Evolutionary conservation across 2,329 filamentous ascomycete species (phyloP), one percentile per base, ranked within the genome.

Genomic region (Cercospora sp.): DNA sequence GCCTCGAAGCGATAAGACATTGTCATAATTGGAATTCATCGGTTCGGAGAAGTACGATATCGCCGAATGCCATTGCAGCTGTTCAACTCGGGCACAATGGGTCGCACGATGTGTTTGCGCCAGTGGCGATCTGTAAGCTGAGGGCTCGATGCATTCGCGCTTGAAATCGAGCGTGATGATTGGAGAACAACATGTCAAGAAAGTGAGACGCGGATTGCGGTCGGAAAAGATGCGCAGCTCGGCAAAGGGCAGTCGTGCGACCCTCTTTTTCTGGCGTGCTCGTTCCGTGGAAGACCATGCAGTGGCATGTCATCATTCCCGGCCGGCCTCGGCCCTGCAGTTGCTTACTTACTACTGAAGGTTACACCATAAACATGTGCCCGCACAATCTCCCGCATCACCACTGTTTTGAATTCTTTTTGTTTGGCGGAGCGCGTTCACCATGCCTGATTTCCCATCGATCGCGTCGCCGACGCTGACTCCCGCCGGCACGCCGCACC

Each of bases 401-500:
- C 30, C 20, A 40, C 48, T 7, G n/a, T 26, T 28, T 48, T 40
- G 26, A 6, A 10, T 64, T 48, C 16, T 64, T 26, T 55, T 9
- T 23, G 20, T 48, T 40, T 18, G 42, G 18, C 33, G 28, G 28
- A 36, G 48, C 40, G 20, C 23, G 26, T 58, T 33, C 30, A 64
- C 33, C 71, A 87, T 87, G 85, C 80, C 83, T 57, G 82, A 86
- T 66, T 80, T 87, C 68, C 85, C 86, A n/a, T 83, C 84, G 18
- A 82, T 84, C 45, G 80, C 81, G 69, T 79, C 77, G 58, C 77
- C 77, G 33, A 76, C 73, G 18, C 72, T 78, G 30, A 68, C 74
- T 33, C 84, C 85, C 30, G 79, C 87, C 62, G 79, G 86, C 70
- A 85, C 86, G 57, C 86, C 86, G 79, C 78, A 63, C 81, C 82